Evolutionary conservation across 2,329 filamentous ascomycete genomes (phyloP).

Genomic region (Aspergillus sp.): DNA sequence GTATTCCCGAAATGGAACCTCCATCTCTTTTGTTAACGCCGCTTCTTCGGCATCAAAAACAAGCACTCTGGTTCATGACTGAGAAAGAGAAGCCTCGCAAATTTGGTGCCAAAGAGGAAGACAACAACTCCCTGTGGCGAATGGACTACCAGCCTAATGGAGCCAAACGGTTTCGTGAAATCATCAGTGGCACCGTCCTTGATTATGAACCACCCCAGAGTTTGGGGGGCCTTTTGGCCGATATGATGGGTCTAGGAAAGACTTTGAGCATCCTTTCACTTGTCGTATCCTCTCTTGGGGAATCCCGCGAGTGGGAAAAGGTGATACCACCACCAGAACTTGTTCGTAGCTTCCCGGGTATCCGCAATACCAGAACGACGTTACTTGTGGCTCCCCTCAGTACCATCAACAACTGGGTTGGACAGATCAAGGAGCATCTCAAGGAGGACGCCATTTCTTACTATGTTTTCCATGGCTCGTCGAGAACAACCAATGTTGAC

Average conservation of each 20-base stretch:
- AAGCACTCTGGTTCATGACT: slow-evolving; percentile 82
- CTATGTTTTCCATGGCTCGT: slow-evolving; percentile 82
- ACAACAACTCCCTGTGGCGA: slow-evolving; percentile 74
- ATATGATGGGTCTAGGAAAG: slow-evolving; percentile 88
- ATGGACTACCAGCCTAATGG: slow-evolving; percentile 53
- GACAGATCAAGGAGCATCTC: slow-evolving; percentile 82
- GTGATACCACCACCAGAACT: slow-evolving; percentile 44
- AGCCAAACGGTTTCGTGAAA: slow-evolving; percentile 66
- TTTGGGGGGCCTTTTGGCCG: slow-evolving; percentile 69
- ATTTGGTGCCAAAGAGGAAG: slow-evolving; percentile 55
- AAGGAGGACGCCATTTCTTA: slow-evolving; percentile 60
- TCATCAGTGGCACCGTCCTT: slow-evolving; percentile 72
- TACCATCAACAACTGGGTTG: slow-evolving; percentile 90
- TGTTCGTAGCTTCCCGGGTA: slow-evolving; percentile 25
- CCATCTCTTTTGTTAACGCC: slow-evolving; percentile 58
- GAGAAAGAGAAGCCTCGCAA: slow-evolving; percentile 65
- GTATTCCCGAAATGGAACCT: slow-evolving; percentile 69
- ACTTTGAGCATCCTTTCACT: slow-evolving; percentile 81
- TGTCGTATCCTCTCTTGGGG: slow-evolving; percentile 60
- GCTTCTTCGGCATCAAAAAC: slow-evolving; percentile 81
- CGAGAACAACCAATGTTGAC: slow-evolving; percentile 63
- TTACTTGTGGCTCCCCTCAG: slow-evolving; percentile 85
- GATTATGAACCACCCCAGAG: slow-evolving; percentile 60
- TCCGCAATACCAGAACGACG: slow-evolving; percentile 70
- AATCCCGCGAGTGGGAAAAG: slow-evolving; percentile 59